phyloP scores from a whole-genome alignment of 1,284 basidiomycete species.

The Coniophora puteana region DNA sequence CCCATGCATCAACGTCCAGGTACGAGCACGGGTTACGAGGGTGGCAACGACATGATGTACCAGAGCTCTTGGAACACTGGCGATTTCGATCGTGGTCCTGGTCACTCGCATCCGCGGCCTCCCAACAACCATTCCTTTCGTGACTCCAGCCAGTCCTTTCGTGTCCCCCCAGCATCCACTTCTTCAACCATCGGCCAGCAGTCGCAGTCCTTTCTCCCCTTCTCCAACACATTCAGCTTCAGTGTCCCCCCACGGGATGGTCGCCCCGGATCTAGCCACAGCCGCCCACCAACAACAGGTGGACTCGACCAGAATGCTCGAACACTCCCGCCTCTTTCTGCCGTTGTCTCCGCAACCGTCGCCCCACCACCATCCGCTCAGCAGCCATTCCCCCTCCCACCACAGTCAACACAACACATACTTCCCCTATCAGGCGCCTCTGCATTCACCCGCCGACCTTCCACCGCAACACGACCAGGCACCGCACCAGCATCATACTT shows the following conservation, averaged over 20 bases:
- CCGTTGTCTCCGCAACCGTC: slow-evolving; percentile 66
- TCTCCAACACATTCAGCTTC: slow-evolving; percentile 49
- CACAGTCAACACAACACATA: slow-evolving; percentile 39
- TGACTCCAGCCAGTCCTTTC: slow-evolving; percentile 68
- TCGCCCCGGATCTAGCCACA: slow-evolving; percentile 44
- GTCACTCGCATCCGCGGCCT: slow-evolving; percentile 26
- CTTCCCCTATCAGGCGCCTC: slow-evolving; percentile 39
- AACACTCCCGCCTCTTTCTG: slow-evolving; percentile 68
- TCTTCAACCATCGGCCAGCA: slow-evolving; percentile 37
- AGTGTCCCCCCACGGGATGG: slow-evolving; percentile 41
- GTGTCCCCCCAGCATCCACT: slow-evolving; percentile 41
- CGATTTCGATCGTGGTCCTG: slow-evolving; percentile 36
- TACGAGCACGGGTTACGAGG: slow-evolving; percentile 69
- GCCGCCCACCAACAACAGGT: slow-evolving; percentile 42
- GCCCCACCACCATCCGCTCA: slow-evolving; percentile 39
- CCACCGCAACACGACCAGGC: slow-evolving; percentile 51
- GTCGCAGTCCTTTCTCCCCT: slow-evolving; percentile 66
- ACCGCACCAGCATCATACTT: slow-evolving; percentile 60
- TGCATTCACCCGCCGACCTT: slow-evolving; percentile 35
- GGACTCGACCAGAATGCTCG: slow-evolving; percentile 34
- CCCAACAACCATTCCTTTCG: slow-evolving; percentile 62
- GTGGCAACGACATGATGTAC: slow-evolving; percentile 40
- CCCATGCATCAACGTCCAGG: slow-evolving; percentile 54
- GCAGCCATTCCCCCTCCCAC: slow-evolving; percentile 28
- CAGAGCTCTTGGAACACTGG: slow-evolving; percentile 32